Conservation (phyloP, 139 green algal genomes). For the Tetratostichococcus sp. region DNA sequence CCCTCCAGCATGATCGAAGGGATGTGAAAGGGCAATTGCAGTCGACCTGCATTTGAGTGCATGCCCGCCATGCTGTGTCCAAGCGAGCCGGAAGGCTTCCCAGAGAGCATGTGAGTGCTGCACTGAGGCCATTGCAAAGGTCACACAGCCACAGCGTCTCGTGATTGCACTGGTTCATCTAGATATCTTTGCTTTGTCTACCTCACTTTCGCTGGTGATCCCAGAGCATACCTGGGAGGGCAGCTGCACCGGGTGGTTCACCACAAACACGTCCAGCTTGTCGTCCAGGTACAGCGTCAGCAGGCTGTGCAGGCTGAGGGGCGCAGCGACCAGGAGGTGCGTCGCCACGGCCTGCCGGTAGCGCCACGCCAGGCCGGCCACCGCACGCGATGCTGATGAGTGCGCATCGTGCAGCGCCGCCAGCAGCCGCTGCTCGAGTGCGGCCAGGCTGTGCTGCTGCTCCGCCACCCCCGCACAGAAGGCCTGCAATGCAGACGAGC, state of each 20-base stretch:
- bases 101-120: no score
- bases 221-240: not conserved
- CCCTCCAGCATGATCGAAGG: no score
- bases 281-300: not conserved
- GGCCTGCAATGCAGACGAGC: not conserved
- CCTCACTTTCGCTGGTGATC: no score
- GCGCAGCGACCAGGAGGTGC: not conserved
- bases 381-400: no score
- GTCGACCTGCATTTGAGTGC: no score
- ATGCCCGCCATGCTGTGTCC: no score
- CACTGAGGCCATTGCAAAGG: no score
- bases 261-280: not conserved
- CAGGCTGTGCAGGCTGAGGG: not conserved
- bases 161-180: no score
- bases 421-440: not conserved
- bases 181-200: no score
- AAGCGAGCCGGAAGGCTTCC: no score
- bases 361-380: not conserved
- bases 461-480: not conserved
- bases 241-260: not conserved
- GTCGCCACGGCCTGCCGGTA: not conserved
- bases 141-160: no score
- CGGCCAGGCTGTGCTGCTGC: not conserved
- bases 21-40: no score
- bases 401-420: not conserved